Evolutionary conservation across 2,329 filamentous ascomycete species (phyloP).

Genomic region (Pyricularia grisea): DNA sequence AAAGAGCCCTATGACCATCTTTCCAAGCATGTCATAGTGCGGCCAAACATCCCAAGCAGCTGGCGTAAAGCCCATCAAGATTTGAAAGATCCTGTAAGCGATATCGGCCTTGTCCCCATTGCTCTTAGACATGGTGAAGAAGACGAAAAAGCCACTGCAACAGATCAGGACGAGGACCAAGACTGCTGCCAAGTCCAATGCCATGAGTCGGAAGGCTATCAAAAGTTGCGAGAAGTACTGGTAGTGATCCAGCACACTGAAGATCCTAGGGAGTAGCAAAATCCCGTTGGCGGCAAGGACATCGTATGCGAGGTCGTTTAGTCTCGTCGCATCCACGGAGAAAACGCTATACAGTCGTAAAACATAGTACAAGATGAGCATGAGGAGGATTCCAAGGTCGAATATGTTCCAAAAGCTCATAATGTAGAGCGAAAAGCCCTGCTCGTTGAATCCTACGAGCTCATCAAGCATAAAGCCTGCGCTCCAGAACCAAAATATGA

Average conservation of each 20-base stretch:
- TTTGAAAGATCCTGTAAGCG: slow-evolving; percentile 88
- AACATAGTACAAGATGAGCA: slow-evolving; percentile 83
- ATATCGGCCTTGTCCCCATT: slow-evolving; percentile 62
- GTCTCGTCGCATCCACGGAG: slow-evolving; percentile 62
- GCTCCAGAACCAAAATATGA: slow-evolving; percentile 97
- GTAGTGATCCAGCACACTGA: slow-evolving; percentile 89
- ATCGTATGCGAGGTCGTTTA: slow-evolving; percentile 84
- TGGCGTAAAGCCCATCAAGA: slow-evolving; percentile 91
- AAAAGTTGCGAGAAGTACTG: slow-evolving; percentile 92
- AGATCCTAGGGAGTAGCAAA: slow-evolving; percentile 79
- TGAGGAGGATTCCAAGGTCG: slow-evolving; percentile 77
- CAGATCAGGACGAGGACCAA: slow-evolving; percentile 76
- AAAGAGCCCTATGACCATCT: slow-evolving; percentile 67
- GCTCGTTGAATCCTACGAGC: slow-evolving; percentile 90
- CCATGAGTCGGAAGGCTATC: slow-evolving; percentile 92
- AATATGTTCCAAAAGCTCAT: slow-evolving; percentile 98
- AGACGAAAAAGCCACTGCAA: slow-evolving; percentile 92
- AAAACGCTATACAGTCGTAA: slow-evolving; percentile 83
- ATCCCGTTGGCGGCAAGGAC: slow-evolving; percentile 89
- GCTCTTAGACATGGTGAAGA: slow-evolving; percentile 74
- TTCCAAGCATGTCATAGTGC: slow-evolving; percentile 69
- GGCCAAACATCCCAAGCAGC: slow-evolving; percentile 89
- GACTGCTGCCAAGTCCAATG: slow-evolving; percentile 76
- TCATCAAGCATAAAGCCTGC: slow-evolving; percentile 96
- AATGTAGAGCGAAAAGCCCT: slow-evolving; percentile 91